These are phyloP conservation scores for Trichothecium sympodiale DNA, from an alignment of 2,329 filamentous ascomycete genomes.

Conservation along the genomic window DNA sequence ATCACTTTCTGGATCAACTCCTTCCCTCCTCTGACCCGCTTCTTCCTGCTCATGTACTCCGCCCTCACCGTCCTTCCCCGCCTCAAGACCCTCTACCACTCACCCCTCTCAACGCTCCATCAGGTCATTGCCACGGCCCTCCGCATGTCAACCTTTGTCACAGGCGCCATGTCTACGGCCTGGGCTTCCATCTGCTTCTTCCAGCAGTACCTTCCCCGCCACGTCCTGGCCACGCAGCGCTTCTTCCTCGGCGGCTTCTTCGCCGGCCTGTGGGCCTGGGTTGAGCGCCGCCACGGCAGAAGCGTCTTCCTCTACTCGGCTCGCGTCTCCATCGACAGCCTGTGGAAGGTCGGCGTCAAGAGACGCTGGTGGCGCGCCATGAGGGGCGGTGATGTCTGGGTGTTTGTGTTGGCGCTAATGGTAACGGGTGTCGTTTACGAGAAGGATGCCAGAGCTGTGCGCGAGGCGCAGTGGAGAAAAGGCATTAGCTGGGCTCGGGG, in stretches of 20 bases:
- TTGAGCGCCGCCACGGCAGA: conserved; percentile 55
- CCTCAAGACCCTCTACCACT: conserved; percentile 56
- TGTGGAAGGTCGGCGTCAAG: conserved; percentile 94
- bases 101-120: conserved; percentile 58
- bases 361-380: conserved; percentile 76
- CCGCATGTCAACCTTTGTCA: conserved; percentile 61
- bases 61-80: conserved; percentile 55
- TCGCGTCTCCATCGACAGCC: conserved; percentile 65
- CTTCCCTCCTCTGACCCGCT: conserved; percentile 67
- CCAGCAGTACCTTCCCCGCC: conserved; percentile 64
- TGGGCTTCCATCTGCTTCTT: conserved; percentile 91
- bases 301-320: conserved; percentile 69
- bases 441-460: conserved; percentile 54
- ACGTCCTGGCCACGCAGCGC: conserved; percentile 66
- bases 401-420: conserved; percentile 73
- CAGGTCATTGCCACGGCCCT: conserved; percentile 57
- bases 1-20: conserved; percentile 77
- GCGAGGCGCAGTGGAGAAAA: conserved; percentile 58
- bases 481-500: conserved; percentile 63
- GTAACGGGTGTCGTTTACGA: conserved; percentile 71
- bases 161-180: conserved; percentile 70
- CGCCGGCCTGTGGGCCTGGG: conserved; percentile 74
- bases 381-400: conserved; percentile 69
- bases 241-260: conserved; percentile 85
- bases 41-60: conserved; percentile 66